Conservation (phyloP, 371 early-diverging fungal species). For the Nematocida parisii region DNA sequence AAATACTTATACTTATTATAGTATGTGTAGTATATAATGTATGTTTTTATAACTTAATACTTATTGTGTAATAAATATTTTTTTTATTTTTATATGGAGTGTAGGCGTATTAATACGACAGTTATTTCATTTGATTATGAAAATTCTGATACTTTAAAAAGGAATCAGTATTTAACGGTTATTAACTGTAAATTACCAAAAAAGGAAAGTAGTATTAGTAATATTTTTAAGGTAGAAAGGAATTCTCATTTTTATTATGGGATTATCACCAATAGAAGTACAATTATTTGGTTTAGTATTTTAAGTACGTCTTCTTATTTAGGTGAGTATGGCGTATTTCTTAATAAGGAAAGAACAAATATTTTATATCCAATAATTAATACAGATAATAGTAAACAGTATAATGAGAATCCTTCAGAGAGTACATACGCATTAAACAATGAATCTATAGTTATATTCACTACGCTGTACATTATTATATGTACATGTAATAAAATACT, state of each 20-base stretch:
- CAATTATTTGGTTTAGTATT: slow-evolving; percentile 32
- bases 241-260: slow-evolving; percentile 28
- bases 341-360: slow-evolving; percentile 12
- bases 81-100: slow-evolving; percentile 47
- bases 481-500: neutral
- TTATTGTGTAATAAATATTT: neutral
- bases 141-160: slow-evolving; percentile 37
- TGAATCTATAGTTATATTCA: neutral
- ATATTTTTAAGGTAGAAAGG: neutral
- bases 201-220: slow-evolving; percentile 22
- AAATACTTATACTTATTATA: slow-evolving; percentile 4
- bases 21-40: neutral
- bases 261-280: neutral
- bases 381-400: neutral
- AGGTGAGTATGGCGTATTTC: neutral
- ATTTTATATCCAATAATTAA: neutral
- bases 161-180: slow-evolving; percentile 37
- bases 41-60: too few relatives aligned
- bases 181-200: slow-evolving; percentile 20
- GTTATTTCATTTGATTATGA: slow-evolving; percentile 19
- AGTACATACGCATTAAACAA: slow-evolving; percentile 2
- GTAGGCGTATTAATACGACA: slow-evolving; percentile 35
- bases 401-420: neutral
- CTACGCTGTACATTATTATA: slow-evolving; percentile 10
- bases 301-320: slow-evolving; percentile 23